A percentile compares a stretch with the other conserved stretches of the same genome.
These are phyloP conservation scores for Gymnopilus junonius DNA, from an alignment of 768 basidiomycete species.

Conservation along the genomic window DNA sequence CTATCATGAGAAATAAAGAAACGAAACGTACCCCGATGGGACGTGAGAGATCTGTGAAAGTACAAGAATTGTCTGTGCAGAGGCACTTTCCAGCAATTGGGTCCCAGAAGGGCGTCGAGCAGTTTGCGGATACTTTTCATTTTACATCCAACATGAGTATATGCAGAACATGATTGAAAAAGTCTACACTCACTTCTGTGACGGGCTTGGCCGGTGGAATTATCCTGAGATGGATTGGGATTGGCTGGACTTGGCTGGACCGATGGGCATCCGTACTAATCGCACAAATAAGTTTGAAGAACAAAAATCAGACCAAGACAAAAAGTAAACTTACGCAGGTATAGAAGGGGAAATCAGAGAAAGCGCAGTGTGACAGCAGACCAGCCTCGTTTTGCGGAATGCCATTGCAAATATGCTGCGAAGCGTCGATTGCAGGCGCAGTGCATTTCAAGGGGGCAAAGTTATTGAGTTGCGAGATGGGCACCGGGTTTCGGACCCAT, in stretches of 20 bases:
- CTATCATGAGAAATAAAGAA: background rate
- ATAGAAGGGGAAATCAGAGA: slow-evolving; percentile 78
- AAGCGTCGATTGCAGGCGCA: slow-evolving; percentile 58
- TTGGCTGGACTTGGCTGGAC: slow-evolving; percentile 55
- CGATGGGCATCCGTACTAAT: slow-evolving; percentile 75
- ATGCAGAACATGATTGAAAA: background rate
- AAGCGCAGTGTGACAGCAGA: slow-evolving; percentile 61
- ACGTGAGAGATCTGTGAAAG: slow-evolving; percentile 65
- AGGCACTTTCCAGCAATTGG: slow-evolving; percentile 68
- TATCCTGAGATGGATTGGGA: slow-evolving; percentile 69
- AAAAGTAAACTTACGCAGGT: slow-evolving; percentile 81
- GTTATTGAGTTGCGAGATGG: slow-evolving; percentile 58
- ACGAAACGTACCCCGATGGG: slow-evolving; percentile 56
- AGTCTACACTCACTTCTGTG: slow-evolving; percentile 52
- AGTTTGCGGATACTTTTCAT: slow-evolving; percentile 64
- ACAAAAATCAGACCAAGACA: slow-evolving; percentile 17
- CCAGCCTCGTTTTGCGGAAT: slow-evolving; percentile 71
- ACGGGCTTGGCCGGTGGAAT: slow-evolving; percentile 49
- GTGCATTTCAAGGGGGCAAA: slow-evolving; percentile 64
- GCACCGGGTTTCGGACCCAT: slow-evolving; percentile 75
- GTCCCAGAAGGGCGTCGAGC: slow-evolving; percentile 84
- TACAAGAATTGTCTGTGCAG: slow-evolving; percentile 59
- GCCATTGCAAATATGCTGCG: slow-evolving; percentile 73
- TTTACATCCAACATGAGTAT: background rate
- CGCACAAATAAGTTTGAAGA: background rate